Percentiles rank a stretch among this genome's conserved stretches.
These are phyloP conservation scores for Ophiostoma himal-ulmi DNA, from an alignment of 2,329 filamentous ascomycete genomes.

Conservation along the genomic window DNA sequence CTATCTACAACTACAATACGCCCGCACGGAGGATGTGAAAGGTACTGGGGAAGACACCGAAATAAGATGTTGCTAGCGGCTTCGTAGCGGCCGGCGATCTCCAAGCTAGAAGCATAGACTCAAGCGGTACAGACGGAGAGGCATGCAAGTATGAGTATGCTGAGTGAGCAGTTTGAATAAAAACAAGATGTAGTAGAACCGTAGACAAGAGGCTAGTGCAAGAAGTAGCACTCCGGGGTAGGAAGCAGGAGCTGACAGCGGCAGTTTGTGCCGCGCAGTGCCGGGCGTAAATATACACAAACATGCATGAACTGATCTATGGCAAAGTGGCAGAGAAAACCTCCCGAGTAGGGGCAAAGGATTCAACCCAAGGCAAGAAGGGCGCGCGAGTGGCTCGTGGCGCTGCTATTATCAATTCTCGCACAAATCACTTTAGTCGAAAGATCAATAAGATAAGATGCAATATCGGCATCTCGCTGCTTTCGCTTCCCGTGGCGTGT, in stretches of 20 bases:
- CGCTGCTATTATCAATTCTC: background rate
- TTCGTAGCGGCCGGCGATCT: background rate
- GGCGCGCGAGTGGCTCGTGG: background rate
- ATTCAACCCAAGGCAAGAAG: background rate
- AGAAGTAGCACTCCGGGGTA: background rate
- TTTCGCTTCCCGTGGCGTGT: background rate
- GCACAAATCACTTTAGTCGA: background rate
- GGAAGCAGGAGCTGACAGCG: background rate
- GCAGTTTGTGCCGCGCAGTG: slow-evolving; percentile 8
- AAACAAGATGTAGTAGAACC: background rate
- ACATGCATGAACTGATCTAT: background rate
- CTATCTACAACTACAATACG: background rate
- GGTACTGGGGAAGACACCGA: background rate
- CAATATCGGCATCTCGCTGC: background rate
- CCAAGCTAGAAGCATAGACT: background rate
- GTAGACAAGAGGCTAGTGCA: background rate
- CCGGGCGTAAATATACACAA: background rate
- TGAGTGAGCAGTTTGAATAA: background rate
- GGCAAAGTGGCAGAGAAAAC: background rate
- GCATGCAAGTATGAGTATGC: background rate
- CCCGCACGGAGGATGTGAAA: background rate
- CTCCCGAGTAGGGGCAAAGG: no score
- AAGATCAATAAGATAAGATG: background rate
- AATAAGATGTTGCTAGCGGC: slow-evolving; percentile 6
- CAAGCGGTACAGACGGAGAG: background rate